Conservation (phyloP, 2,329 filamentous ascomycete species). For the Amphichorda felina region DNA sequence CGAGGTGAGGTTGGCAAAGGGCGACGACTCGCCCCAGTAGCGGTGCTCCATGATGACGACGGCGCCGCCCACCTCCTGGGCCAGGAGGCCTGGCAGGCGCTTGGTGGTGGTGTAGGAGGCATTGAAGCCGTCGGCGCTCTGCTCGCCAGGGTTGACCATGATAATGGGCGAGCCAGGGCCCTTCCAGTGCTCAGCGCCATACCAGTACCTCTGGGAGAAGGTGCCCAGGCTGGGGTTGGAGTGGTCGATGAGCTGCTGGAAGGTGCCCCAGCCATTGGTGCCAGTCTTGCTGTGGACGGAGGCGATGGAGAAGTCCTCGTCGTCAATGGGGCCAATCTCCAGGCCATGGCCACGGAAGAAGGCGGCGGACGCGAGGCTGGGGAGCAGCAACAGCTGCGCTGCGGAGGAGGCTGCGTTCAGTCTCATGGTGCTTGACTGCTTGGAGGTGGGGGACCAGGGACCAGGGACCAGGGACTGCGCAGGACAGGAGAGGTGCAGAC, state of each 20-base stretch:
- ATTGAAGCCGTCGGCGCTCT: slow-evolving; percentile 35
- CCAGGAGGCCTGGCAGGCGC: slow-evolving; percentile 53
- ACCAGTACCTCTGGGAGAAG: slow-evolving; percentile 69
- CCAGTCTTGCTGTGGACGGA: neutral
- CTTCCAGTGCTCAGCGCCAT: slow-evolving; percentile 62
- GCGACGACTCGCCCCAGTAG: slow-evolving; percentile 68
- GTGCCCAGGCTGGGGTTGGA: slow-evolving; percentile 39
- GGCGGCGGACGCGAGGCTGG: slow-evolving; percentile 1
- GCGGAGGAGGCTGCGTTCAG: neutral
- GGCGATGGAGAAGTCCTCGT: neutral
- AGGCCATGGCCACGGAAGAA: slow-evolving; percentile 1
- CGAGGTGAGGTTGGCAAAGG: slow-evolving; percentile 48
- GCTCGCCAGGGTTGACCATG: slow-evolving; percentile 56
- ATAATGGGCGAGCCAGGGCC: slow-evolving; percentile 68
- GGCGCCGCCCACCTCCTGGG: slow-evolving; percentile 55
- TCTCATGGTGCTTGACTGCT: neutral
- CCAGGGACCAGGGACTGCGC: too few species aligned
- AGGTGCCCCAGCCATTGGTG: slow-evolving; percentile 13
- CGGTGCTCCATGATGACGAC: slow-evolving; percentile 72
- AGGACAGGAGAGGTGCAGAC: too few species aligned
- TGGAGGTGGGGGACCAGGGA: too few species aligned
- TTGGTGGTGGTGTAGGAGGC: slow-evolving; percentile 60
- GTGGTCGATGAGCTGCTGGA: slow-evolving; percentile 48
- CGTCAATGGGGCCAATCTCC: neutral
- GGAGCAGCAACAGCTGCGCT: neutral